These are phyloP conservation scores for Dothideomycetidae sp. DNA, from an alignment of 2,329 filamentous ascomycete species.

Conservation along the genomic window DNA sequence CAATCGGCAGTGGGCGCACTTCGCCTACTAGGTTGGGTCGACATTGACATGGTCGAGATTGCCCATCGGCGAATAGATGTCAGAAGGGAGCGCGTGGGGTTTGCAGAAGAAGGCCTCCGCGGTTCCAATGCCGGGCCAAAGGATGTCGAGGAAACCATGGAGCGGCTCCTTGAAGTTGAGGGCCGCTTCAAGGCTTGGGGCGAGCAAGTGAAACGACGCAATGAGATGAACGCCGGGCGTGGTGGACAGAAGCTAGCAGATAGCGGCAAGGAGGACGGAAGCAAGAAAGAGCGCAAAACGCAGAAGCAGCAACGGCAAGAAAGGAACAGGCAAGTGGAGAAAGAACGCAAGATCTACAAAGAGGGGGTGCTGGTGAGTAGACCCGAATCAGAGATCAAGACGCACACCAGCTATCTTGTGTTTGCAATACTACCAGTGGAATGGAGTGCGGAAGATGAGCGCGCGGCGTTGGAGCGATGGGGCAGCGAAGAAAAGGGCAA, in stretches of 20 bases:
- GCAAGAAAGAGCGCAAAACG: slow-evolving; percentile 14
- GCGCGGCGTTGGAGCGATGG: slow-evolving; percentile 39
- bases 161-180: slow-evolving; percentile 59
- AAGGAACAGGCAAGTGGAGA: slow-evolving; percentile 22
- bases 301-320: slow-evolving; percentile 18
- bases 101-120: slow-evolving; percentile 51
- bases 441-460: slow-evolving; percentile 76
- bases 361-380: slow-evolving; percentile 67
- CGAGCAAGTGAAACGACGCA: slow-evolving; percentile 19
- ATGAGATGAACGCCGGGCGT: slow-evolving; percentile 14
- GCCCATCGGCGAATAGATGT: slow-evolving; percentile 67
- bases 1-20: slow-evolving; percentile 70
- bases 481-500: slow-evolving; percentile 38
- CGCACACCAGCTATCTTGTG: slow-evolving; percentile 90
- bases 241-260: slow-evolving; percentile 13
- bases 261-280: slow-evolving; percentile 15
- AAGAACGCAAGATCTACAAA: slow-evolving; percentile 47
- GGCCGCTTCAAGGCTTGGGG: slow-evolving; percentile 53
- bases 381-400: slow-evolving; percentile 79
- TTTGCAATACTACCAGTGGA: slow-evolving; percentile 80
- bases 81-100: slow-evolving; percentile 63
- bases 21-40: slow-evolving; percentile 71
- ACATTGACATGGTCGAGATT: slow-evolving; percentile 89
- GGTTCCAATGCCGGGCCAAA: slow-evolving; percentile 56
- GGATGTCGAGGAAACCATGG: slow-evolving; percentile 66